phyloP scores from a whole-genome alignment of 768 basidiomycete species.

The Boletus tylopilopsis region DNA sequence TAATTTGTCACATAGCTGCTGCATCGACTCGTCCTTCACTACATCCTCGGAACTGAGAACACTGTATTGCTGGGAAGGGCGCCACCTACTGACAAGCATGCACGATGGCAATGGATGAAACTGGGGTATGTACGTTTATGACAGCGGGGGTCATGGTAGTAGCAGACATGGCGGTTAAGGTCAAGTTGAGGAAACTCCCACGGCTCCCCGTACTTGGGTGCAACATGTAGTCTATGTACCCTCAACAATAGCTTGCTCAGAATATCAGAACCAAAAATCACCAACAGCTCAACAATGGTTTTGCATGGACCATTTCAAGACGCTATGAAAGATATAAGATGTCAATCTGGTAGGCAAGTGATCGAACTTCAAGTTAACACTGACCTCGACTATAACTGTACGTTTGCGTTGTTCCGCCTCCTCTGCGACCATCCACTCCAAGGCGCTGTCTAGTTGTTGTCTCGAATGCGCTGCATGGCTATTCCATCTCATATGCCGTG shows the following conservation, averaged over 20 bases:
- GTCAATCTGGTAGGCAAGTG: neutral
- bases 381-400: constrained; percentile 70
- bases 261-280: constrained; percentile 23
- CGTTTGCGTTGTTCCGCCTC: constrained; percentile 44
- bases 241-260: neutral
- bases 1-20: constrained; percentile 65
- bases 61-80: neutral
- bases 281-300: constrained; percentile 73
- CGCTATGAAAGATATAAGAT: constrained; percentile 42
- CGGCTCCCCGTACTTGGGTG: no score
- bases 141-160: constrained; percentile 37
- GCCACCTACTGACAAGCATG: constrained; percentile 59
- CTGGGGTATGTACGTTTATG: constrained; percentile 74
- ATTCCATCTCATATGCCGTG: constrained; percentile 35
- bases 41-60: constrained; percentile 6
- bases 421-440: constrained; percentile 47
- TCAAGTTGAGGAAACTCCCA: neutral
- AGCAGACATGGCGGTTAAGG: constrained; percentile 25
- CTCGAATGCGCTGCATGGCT: constrained; percentile 27
- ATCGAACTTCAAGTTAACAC: no score
- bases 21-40: constrained; percentile 70
- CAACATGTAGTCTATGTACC: constrained; percentile 7
- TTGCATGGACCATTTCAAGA: constrained; percentile 65
- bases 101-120: constrained; percentile 67
- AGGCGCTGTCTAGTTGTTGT: constrained; percentile 29